Base-by-base conservation (phyloP, 2,329 filamentous ascomycete genomes). In the Diaporthe caulivora region DNA sequence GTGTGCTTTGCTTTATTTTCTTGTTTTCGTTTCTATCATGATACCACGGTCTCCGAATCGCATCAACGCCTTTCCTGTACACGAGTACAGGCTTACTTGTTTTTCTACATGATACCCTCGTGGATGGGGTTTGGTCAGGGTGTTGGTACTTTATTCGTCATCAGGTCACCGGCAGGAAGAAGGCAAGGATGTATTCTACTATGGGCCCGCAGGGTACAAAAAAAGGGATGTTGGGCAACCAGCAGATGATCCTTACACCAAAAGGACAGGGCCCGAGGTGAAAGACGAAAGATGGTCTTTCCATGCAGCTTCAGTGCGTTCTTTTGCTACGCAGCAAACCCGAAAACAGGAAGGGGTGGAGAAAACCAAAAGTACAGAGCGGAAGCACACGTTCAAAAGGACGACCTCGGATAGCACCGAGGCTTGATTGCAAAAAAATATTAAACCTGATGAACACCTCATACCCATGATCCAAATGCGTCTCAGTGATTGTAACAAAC, bases 31-130 rank as follows among this genome's bases (percentile, higher is more conserved):
- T 70, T 73, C 58, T 21, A 67, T 73, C 65, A 73, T 71, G 71
- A 73, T 73, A 73, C 71, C 71, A 73, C 51, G 65, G 67, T 73
- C 49, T 70, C 69, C 57, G 31, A 73, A 64, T 60, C 71, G 57
- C 71, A 72, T 72, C 55, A 70, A 42, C 42, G 58, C 37, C 37
- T 64, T 71, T 26, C 40, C 37, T 58, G 64, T 60, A 49, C 47
- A 53, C 15, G 54, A 62, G 31, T 55, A 34, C 64, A 18, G n/a
- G 54, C 37, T 47, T 71, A 70, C 37, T 70, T 70, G 49, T 26
- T 40, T 60, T 31, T 54, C 40, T 49, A 53, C 65, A 31, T 62
- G 65, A 73, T 73, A 73, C 71, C 71, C 70, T 72, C 71, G 55
- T 70, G 54, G 54, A 60, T 55, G 53, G 65, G 71, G 55, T 71